phyloP scores from a whole-genome alignment of 179 eudicot genomes.

The Actinidia polygama region DNA sequence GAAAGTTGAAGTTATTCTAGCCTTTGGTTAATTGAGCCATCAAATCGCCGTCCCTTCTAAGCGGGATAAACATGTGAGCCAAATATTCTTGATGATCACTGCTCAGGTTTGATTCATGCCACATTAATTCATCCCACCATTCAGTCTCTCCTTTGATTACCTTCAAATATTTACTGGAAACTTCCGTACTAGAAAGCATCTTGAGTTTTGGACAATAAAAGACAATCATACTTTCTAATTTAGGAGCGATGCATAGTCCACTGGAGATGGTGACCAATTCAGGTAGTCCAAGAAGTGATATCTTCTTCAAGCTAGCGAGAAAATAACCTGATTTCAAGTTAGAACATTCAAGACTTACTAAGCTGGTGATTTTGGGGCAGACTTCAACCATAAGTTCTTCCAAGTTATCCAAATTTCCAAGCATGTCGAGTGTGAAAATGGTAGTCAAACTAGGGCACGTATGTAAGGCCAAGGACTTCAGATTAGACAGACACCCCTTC shows the following conservation, averaged over 20 bases:
- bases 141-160: conserved; percentile 23
- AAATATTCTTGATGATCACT: not conserved
- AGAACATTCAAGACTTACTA: not conserved
- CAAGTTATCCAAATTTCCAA: not conserved
- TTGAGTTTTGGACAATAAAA: conserved; percentile 15
- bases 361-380: conserved; percentile 15
- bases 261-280: not conserved
- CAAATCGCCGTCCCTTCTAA: not conserved
- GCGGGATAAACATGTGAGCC: not conserved
- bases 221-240: conserved; percentile 6
- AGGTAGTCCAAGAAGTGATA: conserved; percentile 16
- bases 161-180: not conserved
- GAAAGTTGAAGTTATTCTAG: too few relatives aligned
- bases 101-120: not conserved
- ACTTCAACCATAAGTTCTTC: conserved; percentile 24
- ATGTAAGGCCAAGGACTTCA: conserved; percentile 7
- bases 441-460: conserved; percentile 13
- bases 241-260: conserved; percentile 4
- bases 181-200: not conserved
- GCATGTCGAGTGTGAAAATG: conserved; percentile 4
- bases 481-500: conserved; percentile 16
- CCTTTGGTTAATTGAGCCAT: not conserved
- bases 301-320: conserved; percentile 11
- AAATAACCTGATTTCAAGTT: not conserved
- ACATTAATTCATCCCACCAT: conserved; percentile 21